Conservation (phyloP, 371 early-diverging fungal species). For the Thermomucor indicae-seudaticae region DNA sequence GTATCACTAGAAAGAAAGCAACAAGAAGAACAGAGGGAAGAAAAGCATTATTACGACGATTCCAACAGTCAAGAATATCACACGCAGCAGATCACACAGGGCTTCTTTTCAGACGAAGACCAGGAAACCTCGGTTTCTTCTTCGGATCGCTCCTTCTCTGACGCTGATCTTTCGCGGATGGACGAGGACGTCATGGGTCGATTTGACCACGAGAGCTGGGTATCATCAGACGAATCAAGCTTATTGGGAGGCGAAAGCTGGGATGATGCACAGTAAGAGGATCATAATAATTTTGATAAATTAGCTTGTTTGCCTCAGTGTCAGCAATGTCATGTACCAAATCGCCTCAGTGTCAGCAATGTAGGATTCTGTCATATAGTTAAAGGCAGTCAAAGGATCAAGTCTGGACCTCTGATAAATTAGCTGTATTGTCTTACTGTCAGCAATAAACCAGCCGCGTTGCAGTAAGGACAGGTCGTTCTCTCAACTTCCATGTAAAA, state of each 20-base stretch:
- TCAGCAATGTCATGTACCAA: too few relatives aligned
- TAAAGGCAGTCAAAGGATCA: too few relatives aligned
- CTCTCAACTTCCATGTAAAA: too few relatives aligned
- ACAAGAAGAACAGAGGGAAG: not conserved
- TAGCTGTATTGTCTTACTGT: too few relatives aligned
- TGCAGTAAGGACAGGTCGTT: too few relatives aligned
- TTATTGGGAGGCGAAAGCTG: constrained; percentile 4
- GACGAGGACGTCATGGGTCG: not conserved
- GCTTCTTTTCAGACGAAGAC: not conserved
- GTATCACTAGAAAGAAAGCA: not conserved
- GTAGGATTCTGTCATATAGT: too few relatives aligned
- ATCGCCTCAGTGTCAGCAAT: too few relatives aligned
- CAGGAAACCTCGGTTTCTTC: not conserved
- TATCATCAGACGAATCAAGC: constrained; percentile 8
- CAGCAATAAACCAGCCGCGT: too few relatives aligned
- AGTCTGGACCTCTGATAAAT: too few relatives aligned
- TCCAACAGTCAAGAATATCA: not conserved
- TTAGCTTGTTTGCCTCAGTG: too few relatives aligned
- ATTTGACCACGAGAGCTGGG: not conserved
- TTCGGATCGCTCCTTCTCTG: not conserved
- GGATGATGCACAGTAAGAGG: too few relatives aligned
- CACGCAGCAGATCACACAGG: not conserved
- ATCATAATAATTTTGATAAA: too few relatives aligned
- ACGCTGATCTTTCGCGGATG: not conserved
- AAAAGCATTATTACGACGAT: not conserved